Conservation (phyloP, 768 basidiomycete genomes). For the Leccinum disarticulatum region DNA sequence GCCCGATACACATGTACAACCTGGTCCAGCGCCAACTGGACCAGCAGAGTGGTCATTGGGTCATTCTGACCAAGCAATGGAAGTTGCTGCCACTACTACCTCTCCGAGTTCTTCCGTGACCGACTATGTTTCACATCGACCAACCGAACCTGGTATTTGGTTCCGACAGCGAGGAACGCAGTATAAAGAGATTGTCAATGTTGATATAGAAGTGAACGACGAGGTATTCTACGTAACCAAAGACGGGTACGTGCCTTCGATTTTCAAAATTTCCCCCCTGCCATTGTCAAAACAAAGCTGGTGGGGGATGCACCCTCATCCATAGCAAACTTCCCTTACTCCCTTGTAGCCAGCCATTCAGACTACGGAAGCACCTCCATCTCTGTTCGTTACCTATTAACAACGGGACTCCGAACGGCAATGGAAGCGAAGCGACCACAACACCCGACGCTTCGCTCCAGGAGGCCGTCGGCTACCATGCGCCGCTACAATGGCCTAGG, state of each 20-base stretch:
- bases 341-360: constrained; percentile 3
- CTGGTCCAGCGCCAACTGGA: neutral
- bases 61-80: neutral
- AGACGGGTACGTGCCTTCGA: constrained; percentile 16
- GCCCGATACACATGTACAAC: too few species aligned
- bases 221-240: constrained; percentile 21
- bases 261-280: neutral
- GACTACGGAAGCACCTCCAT: constrained; percentile 20
- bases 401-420: neutral
- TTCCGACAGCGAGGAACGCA: constrained; percentile 22
- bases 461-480: constrained; percentile 17
- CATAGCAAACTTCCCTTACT: neutral
- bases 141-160: constrained; percentile 27
- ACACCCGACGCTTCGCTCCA: neutral
- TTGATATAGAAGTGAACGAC: constrained; percentile 22
- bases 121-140: constrained; percentile 16
- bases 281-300: neutral
- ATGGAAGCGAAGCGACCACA: neutral
- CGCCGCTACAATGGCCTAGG: constrained; percentile 39
- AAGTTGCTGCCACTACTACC: neutral
- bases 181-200: constrained; percentile 23
- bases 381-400: constrained; percentile 23
- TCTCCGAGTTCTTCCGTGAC: neutral
- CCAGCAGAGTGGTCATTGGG: neutral
- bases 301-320: neutral